These are phyloP conservation scores for Chlamydomonas schloesseri DNA, from an alignment of 139 green algal species.

Conservation along the genomic window DNA sequence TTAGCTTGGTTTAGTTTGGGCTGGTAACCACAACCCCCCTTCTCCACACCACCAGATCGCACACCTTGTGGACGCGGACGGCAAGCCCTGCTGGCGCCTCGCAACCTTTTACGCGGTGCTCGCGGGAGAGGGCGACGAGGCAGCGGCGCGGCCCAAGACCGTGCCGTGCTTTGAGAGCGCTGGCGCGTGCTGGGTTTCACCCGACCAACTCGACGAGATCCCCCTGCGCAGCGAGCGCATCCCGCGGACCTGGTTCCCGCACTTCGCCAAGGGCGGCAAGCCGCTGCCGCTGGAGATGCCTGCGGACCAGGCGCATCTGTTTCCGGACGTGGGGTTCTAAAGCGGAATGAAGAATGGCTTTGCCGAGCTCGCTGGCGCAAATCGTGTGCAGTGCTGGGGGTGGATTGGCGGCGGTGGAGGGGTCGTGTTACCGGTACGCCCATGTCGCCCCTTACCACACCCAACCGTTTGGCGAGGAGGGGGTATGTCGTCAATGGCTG, in stretches of 20 bases:
- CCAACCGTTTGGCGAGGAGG: too few relatives aligned
- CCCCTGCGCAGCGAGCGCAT: constrained; percentile 39
- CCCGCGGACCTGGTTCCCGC: constrained; percentile 34
- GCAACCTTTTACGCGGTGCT: neutral
- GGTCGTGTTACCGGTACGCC: too few relatives aligned
- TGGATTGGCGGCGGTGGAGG: too few relatives aligned
- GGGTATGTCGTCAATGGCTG: too few relatives aligned
- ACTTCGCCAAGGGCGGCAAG: neutral
- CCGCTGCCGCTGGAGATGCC: constrained; percentile 13
- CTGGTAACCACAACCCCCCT: too few relatives aligned
- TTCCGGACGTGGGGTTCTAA: constrained; percentile 3
- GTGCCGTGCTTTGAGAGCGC: constrained; percentile 54
- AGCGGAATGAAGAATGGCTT: too few relatives aligned
- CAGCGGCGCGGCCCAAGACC: constrained; percentile 31
- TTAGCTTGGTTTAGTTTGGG: too few relatives aligned
- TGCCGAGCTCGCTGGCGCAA: too few relatives aligned
- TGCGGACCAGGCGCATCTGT: neutral
- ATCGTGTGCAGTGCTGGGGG: too few relatives aligned
- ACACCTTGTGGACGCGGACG: too few relatives aligned
- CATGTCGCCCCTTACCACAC: too few relatives aligned
- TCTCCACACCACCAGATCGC: neutral
- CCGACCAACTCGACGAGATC: constrained; percentile 19
- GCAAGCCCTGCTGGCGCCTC: too few relatives aligned
- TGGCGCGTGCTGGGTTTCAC: constrained; percentile 49
- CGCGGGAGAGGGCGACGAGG: neutral